These are phyloP conservation scores for Trypanosoma congolense DNA, from an alignment of 208 protist species.

Conservation along the genomic window DNA sequence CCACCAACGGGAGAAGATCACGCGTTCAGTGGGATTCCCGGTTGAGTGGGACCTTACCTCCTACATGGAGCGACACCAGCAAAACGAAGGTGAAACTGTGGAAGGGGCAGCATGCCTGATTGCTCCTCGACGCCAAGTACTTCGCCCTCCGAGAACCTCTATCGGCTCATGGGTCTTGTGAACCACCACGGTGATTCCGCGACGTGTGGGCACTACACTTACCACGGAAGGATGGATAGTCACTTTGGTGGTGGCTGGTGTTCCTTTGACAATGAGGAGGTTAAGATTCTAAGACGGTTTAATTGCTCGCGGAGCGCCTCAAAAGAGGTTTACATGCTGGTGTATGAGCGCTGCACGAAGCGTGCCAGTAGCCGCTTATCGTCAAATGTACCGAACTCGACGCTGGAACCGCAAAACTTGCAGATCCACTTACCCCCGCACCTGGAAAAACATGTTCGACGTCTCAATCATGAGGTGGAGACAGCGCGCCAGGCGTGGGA, in stretches of 20 bases:
- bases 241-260: conserved; percentile 40
- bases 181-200: conserved; percentile 70
- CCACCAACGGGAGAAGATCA: conserved; percentile 61
- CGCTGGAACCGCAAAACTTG: neutral
- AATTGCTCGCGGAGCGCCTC: conserved; percentile 34
- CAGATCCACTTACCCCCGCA: conserved; percentile 4
- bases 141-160: conserved; percentile 13
- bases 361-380: neutral
- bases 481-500: conserved; percentile 1
- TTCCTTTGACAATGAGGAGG: conserved; percentile 68
- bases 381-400: neutral
- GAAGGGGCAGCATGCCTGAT: no score
- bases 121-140: neutral
- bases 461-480: conserved; percentile 17
- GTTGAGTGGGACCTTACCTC: conserved; percentile 51
- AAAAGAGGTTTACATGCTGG: conserved; percentile 64
- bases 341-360: conserved; percentile 41
- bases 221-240: conserved; percentile 45
- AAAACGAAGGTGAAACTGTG: neutral
- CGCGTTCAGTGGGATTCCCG: conserved; percentile 42
- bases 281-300: conserved; percentile 39
- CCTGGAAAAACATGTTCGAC: conserved; percentile 12
- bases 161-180: conserved; percentile 65
- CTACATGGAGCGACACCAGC: conserved; percentile 50
- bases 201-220: conserved; percentile 78